phyloP scores from a whole-genome alignment of 2,329 filamentous ascomycete species.

The Xenoacremonium recifei region DNA sequence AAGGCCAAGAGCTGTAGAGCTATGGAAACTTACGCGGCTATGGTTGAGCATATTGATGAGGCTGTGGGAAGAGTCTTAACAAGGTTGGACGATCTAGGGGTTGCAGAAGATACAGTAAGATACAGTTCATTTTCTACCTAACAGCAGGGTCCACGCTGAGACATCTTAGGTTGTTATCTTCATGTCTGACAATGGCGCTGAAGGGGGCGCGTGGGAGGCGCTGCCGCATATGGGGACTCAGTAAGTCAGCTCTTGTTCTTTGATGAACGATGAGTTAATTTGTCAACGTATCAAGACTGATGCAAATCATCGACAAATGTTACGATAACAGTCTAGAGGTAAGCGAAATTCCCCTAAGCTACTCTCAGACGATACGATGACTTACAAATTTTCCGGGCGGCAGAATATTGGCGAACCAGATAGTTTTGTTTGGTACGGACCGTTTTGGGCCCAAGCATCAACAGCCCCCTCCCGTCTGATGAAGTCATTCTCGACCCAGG shows the following conservation, averaged over 20 bases:
- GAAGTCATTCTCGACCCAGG: not conserved
- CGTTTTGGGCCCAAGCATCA: not conserved
- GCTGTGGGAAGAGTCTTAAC: not conserved
- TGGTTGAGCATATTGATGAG: constrained; percentile 1
- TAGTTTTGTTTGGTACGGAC: not conserved
- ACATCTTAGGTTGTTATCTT: not conserved
- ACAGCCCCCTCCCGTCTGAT: not conserved
- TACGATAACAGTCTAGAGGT: constrained; percentile 1
- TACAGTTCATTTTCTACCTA: too few species aligned
- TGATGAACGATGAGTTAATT: too few species aligned
- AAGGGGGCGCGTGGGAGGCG: not conserved
- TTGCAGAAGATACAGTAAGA: not conserved
- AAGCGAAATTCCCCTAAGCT: not conserved
- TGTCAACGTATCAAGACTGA: too few species aligned
- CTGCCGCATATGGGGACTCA: not conserved
- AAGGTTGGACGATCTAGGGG: not conserved
- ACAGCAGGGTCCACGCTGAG: too few species aligned
- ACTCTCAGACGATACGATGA: too few species aligned
- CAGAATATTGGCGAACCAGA: not conserved
- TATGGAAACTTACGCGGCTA: not conserved
- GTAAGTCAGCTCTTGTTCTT: too few species aligned
- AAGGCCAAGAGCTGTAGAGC: not conserved
- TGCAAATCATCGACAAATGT: not conserved
- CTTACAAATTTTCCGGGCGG: too few species aligned
- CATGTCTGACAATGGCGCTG: not conserved